phyloP scores from a whole-genome alignment of 1,139 yeast genomes.

The Torulaspora globosa region DNA sequence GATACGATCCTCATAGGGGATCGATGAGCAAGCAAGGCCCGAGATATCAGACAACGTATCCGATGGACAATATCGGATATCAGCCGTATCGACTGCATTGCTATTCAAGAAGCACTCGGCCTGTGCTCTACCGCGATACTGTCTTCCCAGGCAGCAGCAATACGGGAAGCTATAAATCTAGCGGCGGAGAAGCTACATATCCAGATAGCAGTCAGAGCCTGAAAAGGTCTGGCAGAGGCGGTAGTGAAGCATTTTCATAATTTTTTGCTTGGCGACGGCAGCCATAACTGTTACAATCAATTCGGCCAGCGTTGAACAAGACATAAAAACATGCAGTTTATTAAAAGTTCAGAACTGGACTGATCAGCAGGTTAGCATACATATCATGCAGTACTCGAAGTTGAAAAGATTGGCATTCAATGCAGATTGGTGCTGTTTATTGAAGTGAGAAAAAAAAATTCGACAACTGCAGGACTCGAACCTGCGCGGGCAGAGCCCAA shows the following conservation, averaged over 20 bases:
- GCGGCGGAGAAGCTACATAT: constrained; percentile 24
- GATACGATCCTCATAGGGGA: constrained; percentile 2
- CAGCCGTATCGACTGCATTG: not conserved
- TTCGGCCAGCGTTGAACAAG: not conserved
- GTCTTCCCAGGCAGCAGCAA: constrained; percentile 2
- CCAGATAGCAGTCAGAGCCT: constrained; percentile 13
- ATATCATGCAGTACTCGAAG: not conserved
- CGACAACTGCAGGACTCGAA: constrained; percentile 41
- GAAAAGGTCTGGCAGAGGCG: not conserved
- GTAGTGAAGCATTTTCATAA: not conserved
- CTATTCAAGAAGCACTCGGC: not conserved
- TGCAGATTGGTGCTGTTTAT: not conserved
- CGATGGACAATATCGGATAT: constrained; percentile 1
- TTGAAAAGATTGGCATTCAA: not conserved
- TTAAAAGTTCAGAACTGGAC: not conserved
- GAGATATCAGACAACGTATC: not conserved
- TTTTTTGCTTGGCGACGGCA: not conserved
- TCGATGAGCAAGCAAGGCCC: not conserved
- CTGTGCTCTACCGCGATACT: not conserved
- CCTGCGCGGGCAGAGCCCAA: constrained; percentile 45
- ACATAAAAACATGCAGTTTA: not conserved
- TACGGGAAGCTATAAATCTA: constrained; percentile 18
- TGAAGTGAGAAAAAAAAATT: constrained; percentile 17
- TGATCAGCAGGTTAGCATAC: not conserved
- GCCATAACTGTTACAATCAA: not conserved